Evolutionary conservation across 805 yeast species (phyloP), one percentile per base, ranked within the genome.

Genomic region (Candida pini): DNA sequence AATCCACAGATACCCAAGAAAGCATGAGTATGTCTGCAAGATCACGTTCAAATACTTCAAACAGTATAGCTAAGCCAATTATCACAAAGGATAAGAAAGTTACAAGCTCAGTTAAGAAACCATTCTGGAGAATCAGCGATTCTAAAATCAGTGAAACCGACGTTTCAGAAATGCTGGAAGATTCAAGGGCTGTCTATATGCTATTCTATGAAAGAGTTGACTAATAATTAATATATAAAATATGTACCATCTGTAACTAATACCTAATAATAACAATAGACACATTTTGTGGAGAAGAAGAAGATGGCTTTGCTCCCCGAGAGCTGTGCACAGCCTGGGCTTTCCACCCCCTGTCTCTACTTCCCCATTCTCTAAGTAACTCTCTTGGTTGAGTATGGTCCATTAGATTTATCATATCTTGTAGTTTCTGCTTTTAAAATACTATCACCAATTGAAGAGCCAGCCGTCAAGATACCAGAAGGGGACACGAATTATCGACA

Each of bases 111-210:
- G 51, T 67, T 3, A 76, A 74, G 37, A 60, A 70, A 28, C 88
- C 90, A 14, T 83, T 68, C 49, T 90, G 97, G 97, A 70, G 84
- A 43, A 75, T 89, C 22, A 85, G 94, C 41, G 97, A 92, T 58
- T 66, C 83, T 2, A 65, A 63, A 20, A 76, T 84, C 4, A 60
- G 74, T 25, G 96, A 88, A 53, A 77, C 71, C 7, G 65, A 73
- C 9, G 52, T 63, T 3, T 58, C 63, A 0, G 76, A 78, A 12
- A 83, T 89, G 1, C 60, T 85, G 27, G 65, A 62, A 35, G 95
- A 87, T 49, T 74, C 75, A 20, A 66, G 75, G 19, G 86, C 83
- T n/a, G 96, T 77, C 2, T 90, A 90, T 58, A 73, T 90, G 82
- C 61, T 90, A 34, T 81, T 84, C 50, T 92, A 84, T 52, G 95